A percentile compares a stretch with the other conserved stretches of the same genome.
phyloP scores from a whole-genome alignment of 2,329 filamentous ascomycete genomes.

The Exophiala bonariae region DNA sequence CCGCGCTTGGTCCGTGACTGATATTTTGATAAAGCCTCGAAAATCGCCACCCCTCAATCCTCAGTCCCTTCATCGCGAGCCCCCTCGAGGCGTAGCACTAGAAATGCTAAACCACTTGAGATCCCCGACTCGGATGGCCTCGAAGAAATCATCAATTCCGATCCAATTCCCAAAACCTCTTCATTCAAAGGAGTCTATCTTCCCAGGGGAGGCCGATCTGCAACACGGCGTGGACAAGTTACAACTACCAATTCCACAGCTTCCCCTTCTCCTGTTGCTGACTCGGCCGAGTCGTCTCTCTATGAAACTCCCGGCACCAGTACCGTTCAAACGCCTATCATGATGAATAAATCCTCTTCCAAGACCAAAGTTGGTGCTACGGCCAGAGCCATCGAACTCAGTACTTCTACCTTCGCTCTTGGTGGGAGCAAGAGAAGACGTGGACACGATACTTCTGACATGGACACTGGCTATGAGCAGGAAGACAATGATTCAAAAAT shows the following conservation, averaged over 20 bases:
- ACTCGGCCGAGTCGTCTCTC: conserved; percentile 44
- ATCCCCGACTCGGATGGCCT: conserved; percentile 27
- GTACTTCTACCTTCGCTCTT: conserved; percentile 47
- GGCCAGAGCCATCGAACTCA: conserved; percentile 47
- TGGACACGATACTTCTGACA: conserved; percentile 46
- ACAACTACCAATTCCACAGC: conserved; percentile 36
- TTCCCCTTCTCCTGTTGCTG: conserved; percentile 43
- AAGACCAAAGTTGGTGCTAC: conserved; percentile 40
- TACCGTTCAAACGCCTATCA: conserved; percentile 52
- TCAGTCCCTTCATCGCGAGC: conserved; percentile 11
- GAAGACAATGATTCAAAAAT: conserved; percentile 50
- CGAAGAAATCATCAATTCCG: conserved; percentile 14
- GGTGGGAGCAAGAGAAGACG: conserved; percentile 35
- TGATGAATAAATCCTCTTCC: conserved; percentile 32
- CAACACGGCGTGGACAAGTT: conserved; percentile 1
- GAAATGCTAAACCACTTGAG: conserved; percentile 14
- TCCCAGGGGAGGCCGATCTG: conserved; percentile 6
- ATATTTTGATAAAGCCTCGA: conserved; percentile 11
- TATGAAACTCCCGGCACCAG: conserved; percentile 66
- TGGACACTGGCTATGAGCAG: conserved; percentile 41
- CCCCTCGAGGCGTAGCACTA: conserved; percentile 12
- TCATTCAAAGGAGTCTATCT: conserved; percentile 22
- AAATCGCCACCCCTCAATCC: conserved; percentile 20
- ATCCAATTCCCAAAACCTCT: conserved; percentile 8
- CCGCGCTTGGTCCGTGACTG: no score